phyloP scores from a whole-genome alignment of 352 stramenopile genomes.

The Aphanomyces euteiches region DNA sequence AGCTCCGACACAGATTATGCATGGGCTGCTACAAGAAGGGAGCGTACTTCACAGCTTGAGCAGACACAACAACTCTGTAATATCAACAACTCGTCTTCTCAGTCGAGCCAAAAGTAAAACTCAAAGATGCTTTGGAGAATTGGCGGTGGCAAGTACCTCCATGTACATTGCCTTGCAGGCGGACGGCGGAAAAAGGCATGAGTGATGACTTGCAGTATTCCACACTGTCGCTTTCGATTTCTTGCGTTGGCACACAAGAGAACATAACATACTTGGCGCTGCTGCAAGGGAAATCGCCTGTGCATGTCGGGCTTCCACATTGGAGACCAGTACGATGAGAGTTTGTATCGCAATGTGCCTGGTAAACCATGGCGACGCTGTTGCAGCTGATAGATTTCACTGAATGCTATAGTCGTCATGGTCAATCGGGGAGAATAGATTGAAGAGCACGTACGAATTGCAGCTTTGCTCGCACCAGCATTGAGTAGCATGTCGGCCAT shows the following conservation, averaged over 20 bases:
- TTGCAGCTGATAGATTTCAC: no score
- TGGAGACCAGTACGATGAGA: conserved; percentile 53
- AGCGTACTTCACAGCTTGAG: conserved; percentile 68
- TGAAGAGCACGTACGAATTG: conserved; percentile 38
- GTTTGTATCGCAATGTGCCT: conserved; percentile 38
- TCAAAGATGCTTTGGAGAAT: conserved; percentile 22
- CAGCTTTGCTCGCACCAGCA: conserved; percentile 52
- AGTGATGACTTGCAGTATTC: no score
- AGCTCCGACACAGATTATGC: conserved; percentile 82
- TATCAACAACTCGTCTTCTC: not conserved
- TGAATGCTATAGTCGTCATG: not conserved
- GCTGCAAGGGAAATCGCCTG: conserved; percentile 43
- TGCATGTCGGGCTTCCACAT: conserved; percentile 56
- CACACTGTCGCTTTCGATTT: not conserved
- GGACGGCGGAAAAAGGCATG: not conserved
- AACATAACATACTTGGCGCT: conserved; percentile 60
- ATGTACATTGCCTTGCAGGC: not conserved
- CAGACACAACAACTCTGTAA: conserved; percentile 2
- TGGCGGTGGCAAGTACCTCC: conserved; percentile 16
- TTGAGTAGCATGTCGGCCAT: conserved; percentile 45
- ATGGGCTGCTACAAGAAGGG: conserved; percentile 91
- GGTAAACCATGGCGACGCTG: no score
- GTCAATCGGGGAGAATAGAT: not conserved
- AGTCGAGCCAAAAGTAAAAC: conserved; percentile 26
- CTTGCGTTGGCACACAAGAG: conserved; percentile 49